A percentile compares a stretch with the other conserved stretches of the same genome.
phyloP scores from a whole-genome alignment of 148 eudicot species.

The Vaccinium darrowii region DNA sequence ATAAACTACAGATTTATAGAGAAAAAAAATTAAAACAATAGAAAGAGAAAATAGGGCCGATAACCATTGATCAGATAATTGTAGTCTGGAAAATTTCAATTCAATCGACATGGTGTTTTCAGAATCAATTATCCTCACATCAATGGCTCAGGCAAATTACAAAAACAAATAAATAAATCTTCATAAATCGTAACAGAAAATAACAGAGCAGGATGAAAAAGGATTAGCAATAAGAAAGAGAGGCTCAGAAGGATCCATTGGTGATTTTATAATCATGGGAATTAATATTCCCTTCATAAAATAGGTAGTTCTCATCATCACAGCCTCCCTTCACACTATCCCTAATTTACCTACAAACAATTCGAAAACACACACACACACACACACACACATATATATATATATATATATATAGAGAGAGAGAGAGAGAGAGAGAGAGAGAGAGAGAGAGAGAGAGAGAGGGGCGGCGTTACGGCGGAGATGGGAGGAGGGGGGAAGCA shows the following conservation, averaged over 20 bases:
- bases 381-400: too few relatives aligned
- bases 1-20: too few relatives aligned
- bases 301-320: slow-evolving; percentile 53
- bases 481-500: not conserved
- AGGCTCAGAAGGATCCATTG: slow-evolving; percentile 67
- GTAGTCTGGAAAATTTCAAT: slow-evolving; percentile 44
- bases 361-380: not conserved
- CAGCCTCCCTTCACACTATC: slow-evolving; percentile 14
- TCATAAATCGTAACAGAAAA: not conserved
- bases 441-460: not conserved
- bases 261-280: slow-evolving; percentile 38
- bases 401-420: not conserved
- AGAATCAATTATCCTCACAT: slow-evolving; percentile 35
- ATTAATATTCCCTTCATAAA: slow-evolving; percentile 35
- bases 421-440: not conserved
- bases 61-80: slow-evolving; percentile 53
- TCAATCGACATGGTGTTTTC: slow-evolving; percentile 35
- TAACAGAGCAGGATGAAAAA: not conserved
- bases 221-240: not conserved
- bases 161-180: not conserved
- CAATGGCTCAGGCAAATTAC: slow-evolving; percentile 7
- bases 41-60: too few relatives aligned
- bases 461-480: not conserved
- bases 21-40: not conserved
- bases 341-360: not conserved